Conservation (phyloP, 257 asterid species). For the Solanum chilense region DNA sequence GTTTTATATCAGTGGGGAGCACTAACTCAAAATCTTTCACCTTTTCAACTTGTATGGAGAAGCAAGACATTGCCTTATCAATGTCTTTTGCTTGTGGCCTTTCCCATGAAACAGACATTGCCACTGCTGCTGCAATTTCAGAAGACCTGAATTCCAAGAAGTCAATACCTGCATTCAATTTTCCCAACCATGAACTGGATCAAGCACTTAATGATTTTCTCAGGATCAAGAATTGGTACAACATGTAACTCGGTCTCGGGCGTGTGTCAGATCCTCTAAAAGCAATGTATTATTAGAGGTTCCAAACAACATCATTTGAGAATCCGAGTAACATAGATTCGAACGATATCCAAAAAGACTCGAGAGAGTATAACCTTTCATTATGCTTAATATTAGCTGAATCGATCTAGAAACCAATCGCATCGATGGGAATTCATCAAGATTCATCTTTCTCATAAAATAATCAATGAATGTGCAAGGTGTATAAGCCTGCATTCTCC, state of each 20-base stretch:
- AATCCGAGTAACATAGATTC: not conserved
- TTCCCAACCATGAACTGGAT: slow-evolving; percentile 24
- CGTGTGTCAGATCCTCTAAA: not conserved
- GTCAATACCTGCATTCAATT: slow-evolving; percentile 65
- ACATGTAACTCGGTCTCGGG: not conserved
- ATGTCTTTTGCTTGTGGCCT: slow-evolving; percentile 26
- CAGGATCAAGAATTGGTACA: not conserved
- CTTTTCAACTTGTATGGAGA: slow-evolving; percentile 38
- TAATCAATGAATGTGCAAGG: slow-evolving; percentile 58
- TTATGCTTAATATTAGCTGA: slow-evolving; percentile 37
- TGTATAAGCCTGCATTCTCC: slow-evolving; percentile 59
- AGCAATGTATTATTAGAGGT: not conserved
- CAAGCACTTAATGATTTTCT: not conserved
- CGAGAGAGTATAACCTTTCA: slow-evolving; percentile 31
- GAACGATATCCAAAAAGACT: not conserved
- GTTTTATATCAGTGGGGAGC: not conserved
- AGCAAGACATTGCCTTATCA: slow-evolving; percentile 39
- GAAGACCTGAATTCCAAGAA: slow-evolving; percentile 81
- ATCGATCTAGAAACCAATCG: slow-evolving; percentile 32
- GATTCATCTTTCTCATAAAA: slow-evolving; percentile 29
- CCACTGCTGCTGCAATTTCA: slow-evolving; percentile 77
- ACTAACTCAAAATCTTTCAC: slow-evolving; percentile 14
- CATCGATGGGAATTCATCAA: slow-evolving; percentile 3
- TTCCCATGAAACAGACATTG: slow-evolving; percentile 37
- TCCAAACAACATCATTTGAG: not conserved